Base-by-base conservation (phyloP, 192 early-diverging fungal species). In the Coemansia sp. region DNA sequence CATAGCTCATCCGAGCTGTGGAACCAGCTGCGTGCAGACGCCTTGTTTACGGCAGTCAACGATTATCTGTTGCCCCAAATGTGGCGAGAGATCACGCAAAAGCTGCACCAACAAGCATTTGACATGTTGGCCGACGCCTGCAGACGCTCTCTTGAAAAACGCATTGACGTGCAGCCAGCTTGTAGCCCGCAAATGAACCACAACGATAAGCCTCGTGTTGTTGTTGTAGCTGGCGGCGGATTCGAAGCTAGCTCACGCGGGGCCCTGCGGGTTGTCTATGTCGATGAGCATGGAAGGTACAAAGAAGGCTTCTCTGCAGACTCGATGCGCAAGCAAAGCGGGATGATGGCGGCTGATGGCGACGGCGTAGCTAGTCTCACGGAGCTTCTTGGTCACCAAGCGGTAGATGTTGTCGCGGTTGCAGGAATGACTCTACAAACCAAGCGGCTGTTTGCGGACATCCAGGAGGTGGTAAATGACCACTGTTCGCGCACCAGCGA, bases 331-430 rank as follows among this genome's bases (percentile, higher is more conserved):
- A 30, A 57, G 36, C 35, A 45, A 30, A 21, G 35, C 5, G 63
- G 52, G 30, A 46, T 36, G 35, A 43, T 56, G 73, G 51, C 7
- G 1, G 48, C 38, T 4, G 67, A 68, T 44, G 67, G 70, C 26
- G 69, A 72, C 35, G 81, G 81, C n/a, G 62, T 62, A 16, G 49
- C 86, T 23, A 75, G 72, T 36, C 82, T 97, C 16, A 38, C 82
- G 0, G 86, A 86, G 0, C 84, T 90, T 58, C 69, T 94, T 41
- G 69, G 68, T n/a, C 77, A 83, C 18, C 81, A 88, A 56, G 61
- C 84, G 7, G 90, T 92, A 12, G 89, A 94, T 44, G 90, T 95
- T 20, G 83, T 97, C 6, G 93, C 89, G 5, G 87, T 99, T 2
- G 89, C 89, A 10, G 95, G 94, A 8, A 92, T 89, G 67, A 90